These are phyloP conservation scores for Hymenoscyphus infarciens DNA, from an alignment of 2,329 filamentous ascomycete species.

Conservation along the genomic window DNA sequence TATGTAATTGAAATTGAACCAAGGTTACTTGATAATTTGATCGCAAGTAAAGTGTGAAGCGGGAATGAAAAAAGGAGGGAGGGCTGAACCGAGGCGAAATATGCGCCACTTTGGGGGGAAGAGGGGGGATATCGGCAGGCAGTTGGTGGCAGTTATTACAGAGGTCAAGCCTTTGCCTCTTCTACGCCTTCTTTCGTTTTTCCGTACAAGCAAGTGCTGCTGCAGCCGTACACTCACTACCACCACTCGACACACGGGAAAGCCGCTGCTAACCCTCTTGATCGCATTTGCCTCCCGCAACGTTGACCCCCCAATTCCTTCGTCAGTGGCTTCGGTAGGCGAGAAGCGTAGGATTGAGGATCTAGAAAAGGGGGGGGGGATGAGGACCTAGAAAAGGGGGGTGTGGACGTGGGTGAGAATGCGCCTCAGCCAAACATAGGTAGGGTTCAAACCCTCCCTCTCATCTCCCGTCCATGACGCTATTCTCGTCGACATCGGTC, in stretches of 20 bases:
- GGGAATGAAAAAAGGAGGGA: background rate
- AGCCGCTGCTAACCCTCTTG: constrained; percentile 21
- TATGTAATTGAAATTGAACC: background rate
- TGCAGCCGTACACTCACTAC: too few species aligned
- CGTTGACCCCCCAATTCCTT: background rate
- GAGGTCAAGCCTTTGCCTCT: background rate
- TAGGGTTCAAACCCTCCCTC: background rate
- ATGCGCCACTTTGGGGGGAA: background rate
- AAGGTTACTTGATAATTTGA: background rate
- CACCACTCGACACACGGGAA: constrained; percentile 15
- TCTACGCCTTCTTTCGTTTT: background rate
- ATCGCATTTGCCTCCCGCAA: constrained; percentile 16
- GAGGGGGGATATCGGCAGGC: background rate
- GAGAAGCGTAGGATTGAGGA: constrained; percentile 1
- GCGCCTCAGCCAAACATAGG: background rate
- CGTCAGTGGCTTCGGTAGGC: constrained; percentile 21
- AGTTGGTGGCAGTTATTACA: background rate
- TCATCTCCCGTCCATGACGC: background rate
- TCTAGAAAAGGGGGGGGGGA: background rate
- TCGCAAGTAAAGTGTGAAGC: background rate
- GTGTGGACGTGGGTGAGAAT: background rate
- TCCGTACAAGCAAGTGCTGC: too few species aligned
- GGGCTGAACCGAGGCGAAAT: background rate
- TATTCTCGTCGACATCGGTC: background rate
- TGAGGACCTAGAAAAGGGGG: background rate